Conservation (phyloP, 192 early-diverging fungal species). For the Phycomyces nitens region DNA sequence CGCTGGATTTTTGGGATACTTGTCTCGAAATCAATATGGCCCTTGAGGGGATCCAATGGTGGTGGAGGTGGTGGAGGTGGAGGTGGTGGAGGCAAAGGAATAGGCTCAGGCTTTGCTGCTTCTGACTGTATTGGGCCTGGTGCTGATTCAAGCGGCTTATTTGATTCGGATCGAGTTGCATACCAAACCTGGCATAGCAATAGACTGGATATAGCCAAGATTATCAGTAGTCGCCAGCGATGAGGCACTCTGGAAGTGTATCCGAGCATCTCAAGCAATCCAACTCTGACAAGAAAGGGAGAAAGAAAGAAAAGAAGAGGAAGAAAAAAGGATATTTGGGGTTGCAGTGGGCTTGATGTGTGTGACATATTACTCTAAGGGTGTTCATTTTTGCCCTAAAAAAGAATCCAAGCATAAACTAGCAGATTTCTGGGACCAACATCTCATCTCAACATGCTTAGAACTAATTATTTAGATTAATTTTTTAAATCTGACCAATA, state of each 20-base stretch:
- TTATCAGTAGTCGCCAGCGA: constrained; percentile 2
- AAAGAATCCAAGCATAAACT: too few species aligned
- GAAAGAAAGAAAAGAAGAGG: constrained; percentile 13
- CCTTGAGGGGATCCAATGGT: neutral
- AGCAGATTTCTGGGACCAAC: too few species aligned
- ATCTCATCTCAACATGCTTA: too few species aligned
- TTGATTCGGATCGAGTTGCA: neutral
- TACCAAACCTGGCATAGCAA: constrained; percentile 2
- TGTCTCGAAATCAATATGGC: neutral
- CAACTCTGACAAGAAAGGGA: too few species aligned
- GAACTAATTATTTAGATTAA: too few species aligned
- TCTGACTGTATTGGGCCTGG: neutral
- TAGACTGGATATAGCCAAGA: neutral
- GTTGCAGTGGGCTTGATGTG: too few species aligned
- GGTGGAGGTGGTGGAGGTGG: neutral
- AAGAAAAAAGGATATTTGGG: neutral
- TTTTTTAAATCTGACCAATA: too few species aligned
- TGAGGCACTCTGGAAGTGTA: neutral
- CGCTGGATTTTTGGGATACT: constrained; percentile 18
- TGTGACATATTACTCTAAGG: too few species aligned
- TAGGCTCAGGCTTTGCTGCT: neutral
- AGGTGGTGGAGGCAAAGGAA: neutral
- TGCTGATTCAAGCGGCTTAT: neutral
- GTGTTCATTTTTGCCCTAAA: too few species aligned
- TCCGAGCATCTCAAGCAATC: too few species aligned